Conservation (phyloP, 225 moss, liverwort and hornwort species). For the Bryum argenteum region DNA sequence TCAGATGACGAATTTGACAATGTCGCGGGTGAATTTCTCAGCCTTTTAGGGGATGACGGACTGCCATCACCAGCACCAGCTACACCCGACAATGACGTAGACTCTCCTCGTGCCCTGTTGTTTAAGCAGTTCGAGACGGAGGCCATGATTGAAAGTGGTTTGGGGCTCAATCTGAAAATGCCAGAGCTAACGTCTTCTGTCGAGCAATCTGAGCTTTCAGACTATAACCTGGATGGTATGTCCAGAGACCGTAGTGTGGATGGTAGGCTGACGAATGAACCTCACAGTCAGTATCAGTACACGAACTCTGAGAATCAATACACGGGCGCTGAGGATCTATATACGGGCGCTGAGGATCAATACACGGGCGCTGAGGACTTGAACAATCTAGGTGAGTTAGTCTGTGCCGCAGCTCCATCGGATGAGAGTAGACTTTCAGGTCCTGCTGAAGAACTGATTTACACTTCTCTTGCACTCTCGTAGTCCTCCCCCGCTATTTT, state of each 20-base stretch:
- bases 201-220: slow-evolving; percentile 56
- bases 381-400: slow-evolving; percentile 50
- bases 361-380: slow-evolving; percentile 44
- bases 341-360: too few species aligned
- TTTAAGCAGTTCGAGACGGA: slow-evolving; percentile 95
- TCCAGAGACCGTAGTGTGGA: slow-evolving; percentile 40
- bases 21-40: slow-evolving; percentile 94
- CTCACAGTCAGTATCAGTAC: slow-evolving; percentile 32
- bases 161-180: slow-evolving; percentile 61
- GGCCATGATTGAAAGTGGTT: slow-evolving; percentile 79
- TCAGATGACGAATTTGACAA: slow-evolving; percentile 94
- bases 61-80: slow-evolving; percentile 41
- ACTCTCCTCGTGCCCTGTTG: slow-evolving; percentile 86
- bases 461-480: slow-evolving; percentile 16
- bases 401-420: slow-evolving; percentile 9
- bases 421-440: slow-evolving; percentile 1
- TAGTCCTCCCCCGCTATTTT: not conserved
- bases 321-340: slow-evolving; percentile 44
- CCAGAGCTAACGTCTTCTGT: slow-evolving; percentile 39
- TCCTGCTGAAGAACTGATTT: slow-evolving; percentile 13
- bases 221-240: slow-evolving; percentile 61
- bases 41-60: slow-evolving; percentile 67
- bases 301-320: slow-evolving; percentile 28
- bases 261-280: slow-evolving; percentile 29
- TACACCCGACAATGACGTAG: slow-evolving; percentile 80